Percentiles rank a stretch among this genome's conserved stretches.
phyloP scores from a whole-genome alignment of 805 yeast genomes.

The Sugiyamaella marilandica region DNA sequence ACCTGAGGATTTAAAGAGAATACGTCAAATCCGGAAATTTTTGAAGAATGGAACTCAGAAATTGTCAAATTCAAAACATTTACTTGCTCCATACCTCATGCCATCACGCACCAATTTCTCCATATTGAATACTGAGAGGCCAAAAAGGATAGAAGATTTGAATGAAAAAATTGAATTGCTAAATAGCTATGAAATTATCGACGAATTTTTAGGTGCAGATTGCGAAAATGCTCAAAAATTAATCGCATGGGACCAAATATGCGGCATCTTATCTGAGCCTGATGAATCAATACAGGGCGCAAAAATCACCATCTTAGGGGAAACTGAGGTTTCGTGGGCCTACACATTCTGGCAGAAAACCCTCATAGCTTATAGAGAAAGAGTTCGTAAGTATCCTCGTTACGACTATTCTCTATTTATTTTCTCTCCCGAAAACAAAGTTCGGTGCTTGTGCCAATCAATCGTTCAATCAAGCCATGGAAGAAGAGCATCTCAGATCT shows the following conservation, averaged over 20 bases:
- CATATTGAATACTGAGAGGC: too few species aligned
- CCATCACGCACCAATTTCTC: neutral
- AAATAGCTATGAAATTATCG: neutral
- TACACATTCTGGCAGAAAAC: too few species aligned
- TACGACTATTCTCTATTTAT: constrained; percentile 64
- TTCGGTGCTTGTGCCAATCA: constrained; percentile 68
- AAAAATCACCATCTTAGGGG: neutral
- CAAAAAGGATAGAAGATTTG: too few species aligned
- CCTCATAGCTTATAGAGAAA: constrained; percentile 33
- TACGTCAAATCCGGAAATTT: neutral
- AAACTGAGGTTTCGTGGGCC: too few species aligned
- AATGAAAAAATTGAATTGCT: constrained; percentile 13
- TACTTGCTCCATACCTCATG: neutral
- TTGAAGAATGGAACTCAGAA: neutral
- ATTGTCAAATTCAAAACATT: neutral
- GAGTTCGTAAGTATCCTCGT: constrained; percentile 51
- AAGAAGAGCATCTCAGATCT: constrained; percentile 62
- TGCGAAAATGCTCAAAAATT: neutral
- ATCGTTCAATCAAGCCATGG: constrained; percentile 69
- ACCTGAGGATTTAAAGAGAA: neutral
- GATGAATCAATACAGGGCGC: neutral
- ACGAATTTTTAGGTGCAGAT: neutral
- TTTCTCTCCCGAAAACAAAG: constrained; percentile 56
- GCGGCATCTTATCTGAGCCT: neutral
- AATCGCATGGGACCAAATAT: neutral